phyloP scores from a whole-genome alignment of 2,329 filamentous ascomycete species.

The Kalmusia sp. region DNA sequence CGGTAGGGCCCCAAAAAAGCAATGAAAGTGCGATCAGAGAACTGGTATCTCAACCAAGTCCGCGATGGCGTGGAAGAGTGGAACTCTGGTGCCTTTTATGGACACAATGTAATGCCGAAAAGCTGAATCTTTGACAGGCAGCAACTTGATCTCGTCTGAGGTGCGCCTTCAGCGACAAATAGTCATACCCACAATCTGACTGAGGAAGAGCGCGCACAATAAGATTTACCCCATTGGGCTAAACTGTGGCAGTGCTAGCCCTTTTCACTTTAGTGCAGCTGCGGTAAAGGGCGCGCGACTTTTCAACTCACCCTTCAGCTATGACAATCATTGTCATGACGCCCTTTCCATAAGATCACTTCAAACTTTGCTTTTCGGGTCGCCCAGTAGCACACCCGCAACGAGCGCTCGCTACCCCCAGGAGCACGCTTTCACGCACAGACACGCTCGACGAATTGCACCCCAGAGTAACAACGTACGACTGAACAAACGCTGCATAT shows the following conservation, averaged over 20 bases:
- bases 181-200: not conserved
- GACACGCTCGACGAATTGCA: no score
- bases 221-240: not conserved
- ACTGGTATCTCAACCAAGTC: slow-evolving; percentile 11
- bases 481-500: no score
- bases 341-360: no score
- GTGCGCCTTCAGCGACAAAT: slow-evolving; percentile 1
- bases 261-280: not conserved
- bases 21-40: slow-evolving; percentile 9
- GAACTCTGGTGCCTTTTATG: not conserved
- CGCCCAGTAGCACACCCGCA: no score
- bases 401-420: no score
- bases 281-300: not conserved
- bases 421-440: no score
- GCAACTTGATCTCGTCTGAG: not conserved
- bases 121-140: not conserved
- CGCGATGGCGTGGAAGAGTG: slow-evolving; percentile 9
- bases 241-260: not conserved
- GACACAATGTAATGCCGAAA: not conserved
- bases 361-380: no score
- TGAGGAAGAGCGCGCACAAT: not conserved
- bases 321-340: no score
- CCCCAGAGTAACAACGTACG: no score
- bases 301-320: not conserved
- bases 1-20: no score